Evolutionary conservation across 2,329 filamentous ascomycete species (phyloP), one percentile per base, ranked within the genome.

Genomic region (Myriosclerotinia duriaeana): DNA sequence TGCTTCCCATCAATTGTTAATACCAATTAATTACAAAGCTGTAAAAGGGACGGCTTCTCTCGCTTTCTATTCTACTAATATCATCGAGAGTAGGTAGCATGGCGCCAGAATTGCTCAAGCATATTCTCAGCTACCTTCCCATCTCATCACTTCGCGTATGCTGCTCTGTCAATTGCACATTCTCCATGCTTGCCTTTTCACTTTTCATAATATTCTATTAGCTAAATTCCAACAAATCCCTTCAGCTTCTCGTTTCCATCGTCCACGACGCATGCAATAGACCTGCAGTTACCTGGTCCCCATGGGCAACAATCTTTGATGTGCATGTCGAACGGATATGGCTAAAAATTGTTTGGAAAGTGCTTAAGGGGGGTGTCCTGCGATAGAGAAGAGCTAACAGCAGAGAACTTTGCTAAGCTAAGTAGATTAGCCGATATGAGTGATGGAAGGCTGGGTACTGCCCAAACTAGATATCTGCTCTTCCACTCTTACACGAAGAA

Each of bases 401-500:
- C 65, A 12, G 56, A 60, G 12, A 72, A 69, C 66, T 71, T 72
- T 53, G 71, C 68, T n/a, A 54, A 56, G 26, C 54, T 71, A n/a
- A 73, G 69, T 68, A 65, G 68, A 48, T 67, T 36, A 52, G 67
- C 63, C 40, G 70, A 72, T 1, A 71, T 73, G 66, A 67, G 64
- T 5, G 68, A 71, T 61, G 69, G 54, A 30, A 55, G 64, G 54
- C 60, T 73, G 53, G 68, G 68, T 63, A 69, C 66, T 17, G 68
- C 64, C n/a, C 72, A 73, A 66, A 70, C 70, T 68, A 66, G 71
- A 55, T 72, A 68, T 53, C 65, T 72, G 59, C 42, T 73, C 65
- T 65, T 71, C 65, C 68, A 64, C 53, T 55, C 66, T 30, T 52
- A 56, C n/a, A 54, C 48, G 56, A 50, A 30, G n/a, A 54, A 55